Conservation (phyloP, 371 early-diverging fungal genomes). For the Rhizopus arrhizus region DNA sequence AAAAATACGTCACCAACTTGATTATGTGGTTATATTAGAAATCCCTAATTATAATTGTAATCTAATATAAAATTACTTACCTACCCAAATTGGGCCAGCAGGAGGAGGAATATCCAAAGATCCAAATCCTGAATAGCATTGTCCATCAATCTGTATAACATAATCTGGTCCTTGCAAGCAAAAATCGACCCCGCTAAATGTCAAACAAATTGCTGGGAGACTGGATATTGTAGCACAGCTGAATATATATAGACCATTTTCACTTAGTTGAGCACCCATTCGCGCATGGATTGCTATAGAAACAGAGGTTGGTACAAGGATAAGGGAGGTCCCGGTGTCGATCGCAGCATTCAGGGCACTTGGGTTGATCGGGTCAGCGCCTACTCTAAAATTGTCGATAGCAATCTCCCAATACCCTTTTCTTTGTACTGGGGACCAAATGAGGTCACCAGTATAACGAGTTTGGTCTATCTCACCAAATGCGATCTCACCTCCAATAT, state of each 20-base stretch:
- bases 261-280: constrained; percentile 89
- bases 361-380: constrained; percentile 63
- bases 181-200: constrained; percentile 75
- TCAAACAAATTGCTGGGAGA: constrained; percentile 78
- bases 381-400: constrained; percentile 72
- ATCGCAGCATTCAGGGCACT: constrained; percentile 72
- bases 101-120: constrained; percentile 83
- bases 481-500: constrained; percentile 78
- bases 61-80: background rate
- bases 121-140: constrained; percentile 92
- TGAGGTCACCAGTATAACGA: constrained; percentile 74
- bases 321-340: constrained; percentile 82
- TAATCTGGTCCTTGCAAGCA: constrained; percentile 67
- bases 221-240: constrained; percentile 68
- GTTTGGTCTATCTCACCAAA: constrained; percentile 80
- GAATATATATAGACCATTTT: constrained; percentile 82
- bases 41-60: background rate
- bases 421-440: constrained; percentile 80
- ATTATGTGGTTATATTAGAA: constrained; percentile 59
- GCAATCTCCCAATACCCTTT: constrained; percentile 96
- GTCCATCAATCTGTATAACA: constrained; percentile 75
- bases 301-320: constrained; percentile 77
- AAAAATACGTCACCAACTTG: constrained; percentile 90
- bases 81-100: constrained; percentile 52
- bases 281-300: constrained; percentile 83